A percentile compares a stretch with the other conserved stretches of the same genome.
Conservation (phyloP, 139 green algal species). For the Desmodesmus armatus region DNA sequence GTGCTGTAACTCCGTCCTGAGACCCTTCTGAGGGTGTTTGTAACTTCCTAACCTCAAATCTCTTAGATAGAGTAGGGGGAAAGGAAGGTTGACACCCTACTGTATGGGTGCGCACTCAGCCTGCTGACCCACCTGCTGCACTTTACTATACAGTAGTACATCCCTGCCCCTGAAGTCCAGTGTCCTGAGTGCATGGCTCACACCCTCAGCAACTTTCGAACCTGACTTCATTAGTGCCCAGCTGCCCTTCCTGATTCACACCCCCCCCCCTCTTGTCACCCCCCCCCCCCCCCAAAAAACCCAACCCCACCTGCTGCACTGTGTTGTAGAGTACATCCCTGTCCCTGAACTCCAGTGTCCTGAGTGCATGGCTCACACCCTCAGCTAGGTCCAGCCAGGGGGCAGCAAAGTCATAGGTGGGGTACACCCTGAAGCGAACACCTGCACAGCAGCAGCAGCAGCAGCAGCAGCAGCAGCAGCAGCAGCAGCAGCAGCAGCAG, state of each 20-base stretch:
- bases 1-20: no score
- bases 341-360: constrained; percentile 58
- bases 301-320: constrained; percentile 74
- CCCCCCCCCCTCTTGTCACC: background rate
- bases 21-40: no score
- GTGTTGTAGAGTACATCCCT: constrained; percentile 86
- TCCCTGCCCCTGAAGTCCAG: background rate
- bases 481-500: background rate
- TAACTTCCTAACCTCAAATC: no score
- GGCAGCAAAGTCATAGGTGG: constrained; percentile 98
- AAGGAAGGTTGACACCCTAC: no score
- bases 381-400: constrained; percentile 95
- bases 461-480: background rate
- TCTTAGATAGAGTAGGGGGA: no score
- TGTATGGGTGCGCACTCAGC: no score
- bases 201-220: constrained; percentile 77
- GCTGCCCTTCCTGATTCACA: background rate
- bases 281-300: no score
- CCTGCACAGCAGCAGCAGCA: background rate
- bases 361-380: constrained; percentile 97
- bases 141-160: background rate
- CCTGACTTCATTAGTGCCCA: background rate
- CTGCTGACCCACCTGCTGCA: background rate
- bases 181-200: constrained; percentile 95
- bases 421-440: constrained; percentile 83